These are phyloP conservation scores for Fusarium sp. DNA, from an alignment of 2,329 filamentous ascomycete species.

Conservation along the genomic window DNA sequence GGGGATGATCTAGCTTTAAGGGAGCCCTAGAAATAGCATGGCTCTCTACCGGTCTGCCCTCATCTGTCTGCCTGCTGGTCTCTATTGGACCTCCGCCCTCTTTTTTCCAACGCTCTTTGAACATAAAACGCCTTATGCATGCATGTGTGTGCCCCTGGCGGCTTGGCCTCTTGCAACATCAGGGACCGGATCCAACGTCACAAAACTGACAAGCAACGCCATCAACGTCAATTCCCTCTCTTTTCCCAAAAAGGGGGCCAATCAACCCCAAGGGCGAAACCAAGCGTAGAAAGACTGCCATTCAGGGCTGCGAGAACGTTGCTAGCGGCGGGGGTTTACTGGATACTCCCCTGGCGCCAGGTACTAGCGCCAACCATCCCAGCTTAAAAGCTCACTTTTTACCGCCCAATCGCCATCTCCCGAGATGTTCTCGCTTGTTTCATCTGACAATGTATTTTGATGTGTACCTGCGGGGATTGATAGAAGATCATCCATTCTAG, in stretches of 20 bases:
- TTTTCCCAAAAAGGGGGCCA: constrained; percentile 36
- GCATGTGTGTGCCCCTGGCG: constrained; percentile 9
- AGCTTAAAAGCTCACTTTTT: constrained; percentile 1
- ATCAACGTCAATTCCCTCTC: constrained; percentile 18
- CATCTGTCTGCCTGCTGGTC: not conserved
- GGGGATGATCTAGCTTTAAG: constrained; percentile 10
- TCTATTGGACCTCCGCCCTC: not conserved
- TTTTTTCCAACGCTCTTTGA: not conserved
- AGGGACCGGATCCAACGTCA: constrained; percentile 20
- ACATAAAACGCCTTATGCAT: constrained; percentile 7
- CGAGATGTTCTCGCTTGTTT: constrained; percentile 32
- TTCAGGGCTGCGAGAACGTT: constrained; percentile 27
- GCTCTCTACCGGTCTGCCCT: not conserved
- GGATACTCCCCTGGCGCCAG: constrained; percentile 25
- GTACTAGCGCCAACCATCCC: constrained; percentile 20
- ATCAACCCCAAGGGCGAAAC: constrained; percentile 15
- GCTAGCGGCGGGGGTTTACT: constrained; percentile 29
- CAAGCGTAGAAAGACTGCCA: constrained; percentile 17
- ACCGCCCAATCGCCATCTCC: constrained; percentile 24
- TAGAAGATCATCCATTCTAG: constrained; percentile 17
- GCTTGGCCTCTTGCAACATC: constrained; percentile 16
- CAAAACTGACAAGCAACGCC: constrained; percentile 30
- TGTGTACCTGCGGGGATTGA: constrained; percentile 16
- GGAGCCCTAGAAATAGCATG: not conserved
- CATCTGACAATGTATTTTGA: constrained; percentile 19